Conservation (phyloP, 2,329 filamentous ascomycete genomes). For the Ceratocystis huliohia region DNA sequence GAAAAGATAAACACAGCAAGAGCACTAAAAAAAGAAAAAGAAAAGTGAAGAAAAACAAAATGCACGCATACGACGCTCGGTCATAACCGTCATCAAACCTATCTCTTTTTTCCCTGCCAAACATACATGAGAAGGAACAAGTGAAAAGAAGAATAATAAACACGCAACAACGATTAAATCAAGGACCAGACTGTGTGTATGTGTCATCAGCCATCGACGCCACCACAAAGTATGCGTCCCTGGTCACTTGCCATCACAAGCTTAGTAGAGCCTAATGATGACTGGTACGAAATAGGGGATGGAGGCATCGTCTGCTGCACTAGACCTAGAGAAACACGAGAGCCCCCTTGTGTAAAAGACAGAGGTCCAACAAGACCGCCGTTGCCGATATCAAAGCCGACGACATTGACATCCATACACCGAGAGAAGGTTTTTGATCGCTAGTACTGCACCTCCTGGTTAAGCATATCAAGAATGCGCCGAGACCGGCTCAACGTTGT, state of each 20-base stretch:
- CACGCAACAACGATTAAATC: background rate
- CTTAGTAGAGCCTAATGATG: background rate
- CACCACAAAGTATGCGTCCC: background rate
- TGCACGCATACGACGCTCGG: background rate
- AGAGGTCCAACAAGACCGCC: background rate
- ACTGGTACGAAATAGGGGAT: background rate
- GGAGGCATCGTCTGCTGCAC: background rate
- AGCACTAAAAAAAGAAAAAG: background rate
- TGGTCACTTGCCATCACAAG: background rate
- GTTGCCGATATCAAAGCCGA: background rate
- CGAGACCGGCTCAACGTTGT: slow-evolving; percentile 31
- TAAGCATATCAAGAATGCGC: slow-evolving; percentile 26
- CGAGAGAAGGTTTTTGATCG: background rate
- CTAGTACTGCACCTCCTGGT: slow-evolving; percentile 12
- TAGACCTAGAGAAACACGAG: background rate
- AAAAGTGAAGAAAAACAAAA: background rate
- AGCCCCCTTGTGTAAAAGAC: background rate
- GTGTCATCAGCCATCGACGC: too few species aligned
- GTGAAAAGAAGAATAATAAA: slow-evolving; percentile 1
- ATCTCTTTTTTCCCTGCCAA: background rate
- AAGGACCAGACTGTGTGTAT: too few species aligned
- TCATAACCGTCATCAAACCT: slow-evolving; percentile 12
- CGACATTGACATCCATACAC: background rate
- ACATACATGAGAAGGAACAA: slow-evolving; percentile 3
- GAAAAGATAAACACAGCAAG: background rate